Evolutionary conservation across 202 grass and related monocot species (phyloP).

Genomic region (Carex arenaria): DNA sequence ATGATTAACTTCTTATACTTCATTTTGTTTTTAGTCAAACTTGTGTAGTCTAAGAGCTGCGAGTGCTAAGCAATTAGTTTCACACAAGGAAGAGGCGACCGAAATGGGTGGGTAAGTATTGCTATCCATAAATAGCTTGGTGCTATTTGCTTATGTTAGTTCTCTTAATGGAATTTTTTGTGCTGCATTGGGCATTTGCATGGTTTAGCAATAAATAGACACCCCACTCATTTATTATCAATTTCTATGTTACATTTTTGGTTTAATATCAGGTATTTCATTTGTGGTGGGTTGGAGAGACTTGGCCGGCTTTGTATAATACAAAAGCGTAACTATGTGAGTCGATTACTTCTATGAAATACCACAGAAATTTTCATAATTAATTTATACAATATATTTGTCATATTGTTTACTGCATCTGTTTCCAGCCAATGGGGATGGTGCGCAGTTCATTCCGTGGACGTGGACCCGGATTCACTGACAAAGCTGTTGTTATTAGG

Average conservation of each 20-base stretch:
- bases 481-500: constrained; percentile 95
- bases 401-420: neutral
- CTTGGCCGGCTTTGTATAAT: constrained; percentile 81
- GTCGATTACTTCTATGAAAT: constrained; percentile 10
- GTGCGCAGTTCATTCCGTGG: constrained; percentile 53
- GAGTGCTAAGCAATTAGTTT: constrained; percentile 52
- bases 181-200: neutral
- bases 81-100: constrained; percentile 78
- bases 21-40: constrained; percentile 60
- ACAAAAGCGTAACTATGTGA: constrained; percentile 94
- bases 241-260: constrained; percentile 25
- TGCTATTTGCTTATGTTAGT: constrained; percentile 16
- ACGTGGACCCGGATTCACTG: constrained; percentile 77
- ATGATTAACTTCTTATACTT: constrained; percentile 17
- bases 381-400: neutral
- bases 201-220: constrained; percentile 10
- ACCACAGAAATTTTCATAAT: neutral
- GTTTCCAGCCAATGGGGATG: constrained; percentile 73
- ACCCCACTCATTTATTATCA: constrained; percentile 6
- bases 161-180: neutral
- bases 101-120: constrained; percentile 95
- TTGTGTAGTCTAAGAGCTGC: constrained; percentile 67
- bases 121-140: neutral
- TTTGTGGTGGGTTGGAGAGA: constrained; percentile 81
- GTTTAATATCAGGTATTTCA: constrained; percentile 74